phyloP scores from a whole-genome alignment of 768 basidiomycete genomes.

The Butyriboletus loyo region DNA sequence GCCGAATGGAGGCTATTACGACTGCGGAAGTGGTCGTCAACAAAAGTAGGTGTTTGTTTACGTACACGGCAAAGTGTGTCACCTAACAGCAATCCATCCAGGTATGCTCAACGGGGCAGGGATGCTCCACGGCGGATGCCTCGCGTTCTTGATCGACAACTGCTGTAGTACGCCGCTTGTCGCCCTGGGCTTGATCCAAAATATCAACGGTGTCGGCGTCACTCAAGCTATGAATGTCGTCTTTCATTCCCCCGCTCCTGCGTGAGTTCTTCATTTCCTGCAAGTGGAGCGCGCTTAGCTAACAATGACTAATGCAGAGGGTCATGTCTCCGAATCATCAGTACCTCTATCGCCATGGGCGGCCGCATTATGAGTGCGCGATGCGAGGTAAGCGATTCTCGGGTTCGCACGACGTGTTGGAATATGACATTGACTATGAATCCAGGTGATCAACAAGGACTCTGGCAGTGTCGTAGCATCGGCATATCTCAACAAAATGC shows the following conservation, averaged over 20 bases:
- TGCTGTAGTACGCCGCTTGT: constrained; percentile 69
- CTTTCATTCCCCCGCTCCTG: constrained; percentile 66
- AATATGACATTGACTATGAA: background rate
- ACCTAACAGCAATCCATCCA: constrained; percentile 22
- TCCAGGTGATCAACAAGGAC: constrained; percentile 56
- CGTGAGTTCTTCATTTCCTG: constrained; percentile 39
- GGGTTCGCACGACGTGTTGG: background rate
- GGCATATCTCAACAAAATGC: constrained; percentile 71
- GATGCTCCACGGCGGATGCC: constrained; percentile 73
- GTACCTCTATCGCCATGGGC: constrained; percentile 66
- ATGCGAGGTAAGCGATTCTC: constrained; percentile 53
- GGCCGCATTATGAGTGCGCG: constrained; percentile 66
- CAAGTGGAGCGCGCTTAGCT: constrained; percentile 3
- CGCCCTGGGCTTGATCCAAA: constrained; percentile 57
- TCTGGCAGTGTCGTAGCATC: constrained; percentile 61
- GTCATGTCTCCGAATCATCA: constrained; percentile 54
- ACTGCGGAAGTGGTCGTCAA: constrained; percentile 60
- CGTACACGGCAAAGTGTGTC: background rate
- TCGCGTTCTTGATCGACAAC: constrained; percentile 74
- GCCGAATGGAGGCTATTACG: constrained; percentile 57
- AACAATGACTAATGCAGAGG: constrained; percentile 40
- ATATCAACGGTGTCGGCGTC: constrained; percentile 69
- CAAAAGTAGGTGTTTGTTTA: constrained; percentile 44
- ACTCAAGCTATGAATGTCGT: constrained; percentile 68
- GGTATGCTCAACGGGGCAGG: constrained; percentile 76